Percentiles rank a stretch among this genome's conserved stretches.
These are phyloP conservation scores for Apiotrichum sp. DNA, from an alignment of 1,284 basidiomycete species.

Conservation along the genomic window DNA sequence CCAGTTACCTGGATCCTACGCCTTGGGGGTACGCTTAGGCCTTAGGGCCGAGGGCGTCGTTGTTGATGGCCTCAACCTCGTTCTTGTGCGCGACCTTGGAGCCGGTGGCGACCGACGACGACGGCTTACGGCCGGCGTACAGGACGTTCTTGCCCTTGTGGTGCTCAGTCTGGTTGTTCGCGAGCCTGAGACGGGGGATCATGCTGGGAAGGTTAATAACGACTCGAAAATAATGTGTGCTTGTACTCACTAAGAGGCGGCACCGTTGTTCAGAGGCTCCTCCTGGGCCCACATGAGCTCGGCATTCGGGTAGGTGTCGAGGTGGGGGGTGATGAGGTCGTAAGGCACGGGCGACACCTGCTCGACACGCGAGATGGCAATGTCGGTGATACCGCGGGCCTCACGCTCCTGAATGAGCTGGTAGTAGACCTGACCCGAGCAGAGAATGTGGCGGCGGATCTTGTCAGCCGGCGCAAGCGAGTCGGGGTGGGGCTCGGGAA, in stretches of 20 bases:
- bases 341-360: slow-evolving; percentile 96
- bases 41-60: slow-evolving; percentile 12
- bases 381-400: slow-evolving; percentile 79
- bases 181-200: slow-evolving; percentile 74
- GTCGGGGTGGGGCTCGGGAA: slow-evolving; percentile 73
- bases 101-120: slow-evolving; percentile 58
- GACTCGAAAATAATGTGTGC: slow-evolving; percentile 44
- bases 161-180: slow-evolving; percentile 70
- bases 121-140: slow-evolving; percentile 81
- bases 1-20: neutral
- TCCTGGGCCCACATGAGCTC: slow-evolving; percentile 86
- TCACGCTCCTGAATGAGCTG: slow-evolving; percentile 82
- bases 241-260: slow-evolving; percentile 50
- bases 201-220: slow-evolving; percentile 43
- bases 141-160: slow-evolving; percentile 83
- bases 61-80: slow-evolving; percentile 69
- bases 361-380: slow-evolving; percentile 90
- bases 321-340: slow-evolving; percentile 78
- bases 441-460: slow-evolving; percentile 86
- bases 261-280: slow-evolving; percentile 80
- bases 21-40: neutral
- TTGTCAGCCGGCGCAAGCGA: slow-evolving; percentile 72
- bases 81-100: slow-evolving; percentile 67
- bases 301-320: slow-evolving; percentile 94
- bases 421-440: slow-evolving; percentile 89